phyloP scores from a whole-genome alignment of 257 asterid species.

The Ophiorrhiza pumila region DNA sequence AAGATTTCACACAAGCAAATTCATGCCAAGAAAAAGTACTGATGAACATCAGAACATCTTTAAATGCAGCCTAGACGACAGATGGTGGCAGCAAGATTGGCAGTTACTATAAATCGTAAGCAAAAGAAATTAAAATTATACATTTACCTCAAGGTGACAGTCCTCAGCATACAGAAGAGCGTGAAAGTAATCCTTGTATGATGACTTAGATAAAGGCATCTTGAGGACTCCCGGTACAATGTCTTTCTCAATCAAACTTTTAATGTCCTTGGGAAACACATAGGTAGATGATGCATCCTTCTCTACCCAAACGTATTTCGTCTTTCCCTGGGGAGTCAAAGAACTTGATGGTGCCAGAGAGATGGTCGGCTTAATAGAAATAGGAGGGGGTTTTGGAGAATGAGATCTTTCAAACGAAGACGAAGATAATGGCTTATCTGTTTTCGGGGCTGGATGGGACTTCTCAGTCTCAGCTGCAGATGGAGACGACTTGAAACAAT shows the following conservation, averaged over 20 bases:
- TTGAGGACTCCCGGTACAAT: constrained; percentile 24
- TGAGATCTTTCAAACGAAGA: not conserved
- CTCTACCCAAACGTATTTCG: constrained; percentile 15
- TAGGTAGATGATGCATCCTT: constrained; percentile 24
- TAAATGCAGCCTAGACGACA: not conserved
- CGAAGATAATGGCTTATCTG: not conserved
- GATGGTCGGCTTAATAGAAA: constrained; percentile 22
- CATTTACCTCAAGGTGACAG: constrained; percentile 21
- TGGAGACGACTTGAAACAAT: not conserved
- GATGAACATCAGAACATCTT: not conserved
- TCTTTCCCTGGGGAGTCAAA: not conserved
- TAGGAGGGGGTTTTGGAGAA: constrained; percentile 17
- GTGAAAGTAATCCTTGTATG: constrained; percentile 29
- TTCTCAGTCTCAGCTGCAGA: not conserved
- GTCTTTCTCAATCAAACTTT: constrained; percentile 19
- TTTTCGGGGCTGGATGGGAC: not conserved
- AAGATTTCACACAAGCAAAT: too few species aligned
- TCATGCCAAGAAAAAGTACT: too few species aligned
- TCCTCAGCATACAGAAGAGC: constrained; percentile 32
- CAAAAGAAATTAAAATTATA: not conserved
- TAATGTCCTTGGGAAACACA: constrained; percentile 21
- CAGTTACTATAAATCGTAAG: not conserved
- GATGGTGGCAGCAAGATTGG: not conserved
- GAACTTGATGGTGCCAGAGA: constrained; percentile 6
- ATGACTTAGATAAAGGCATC: constrained; percentile 24